Evolutionary conservation across 352 stramenopile genomes (phyloP).

Genomic region (Pythium guiyangense): DNA sequence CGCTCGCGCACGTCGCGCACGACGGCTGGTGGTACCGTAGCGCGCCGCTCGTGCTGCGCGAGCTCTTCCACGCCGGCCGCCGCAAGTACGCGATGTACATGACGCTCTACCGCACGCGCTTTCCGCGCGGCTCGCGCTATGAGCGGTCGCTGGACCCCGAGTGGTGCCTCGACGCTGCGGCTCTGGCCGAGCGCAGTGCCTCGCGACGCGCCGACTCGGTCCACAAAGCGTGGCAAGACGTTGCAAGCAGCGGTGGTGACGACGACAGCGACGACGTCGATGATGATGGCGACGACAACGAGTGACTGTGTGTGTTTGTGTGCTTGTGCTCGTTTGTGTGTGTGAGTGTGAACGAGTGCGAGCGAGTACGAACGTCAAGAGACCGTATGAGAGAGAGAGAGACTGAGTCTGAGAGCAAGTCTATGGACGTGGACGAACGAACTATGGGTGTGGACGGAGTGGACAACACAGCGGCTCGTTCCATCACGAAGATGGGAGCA

Average conservation of each 20-base stretch:
- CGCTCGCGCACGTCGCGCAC: constrained; percentile 8
- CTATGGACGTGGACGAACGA: too few relatives aligned
- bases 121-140: constrained; percentile 21
- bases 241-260: background rate
- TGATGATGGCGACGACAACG: background rate
- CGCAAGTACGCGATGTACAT: constrained; percentile 21
- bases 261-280: constrained; percentile 5
- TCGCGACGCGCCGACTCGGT: background rate
- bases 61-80: constrained; percentile 16
- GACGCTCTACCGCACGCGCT: constrained; percentile 17
- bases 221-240: constrained; percentile 6
- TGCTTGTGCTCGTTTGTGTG: too few relatives aligned
- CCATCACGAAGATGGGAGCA: too few relatives aligned
- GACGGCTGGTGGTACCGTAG: constrained; percentile 35
- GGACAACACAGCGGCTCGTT: too few relatives aligned
- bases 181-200: background rate
- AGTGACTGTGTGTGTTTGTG: background rate
- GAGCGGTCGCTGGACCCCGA: constrained; percentile 17
- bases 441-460: too few relatives aligned
- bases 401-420: too few relatives aligned
- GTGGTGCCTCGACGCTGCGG: constrained; percentile 15
- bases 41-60: constrained; percentile 20
- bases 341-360: too few relatives aligned
- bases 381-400: too few relatives aligned
- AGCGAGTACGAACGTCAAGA: too few relatives aligned